A percentile compares a stretch with the other conserved stretches of the same genome.
Conservation (phyloP, 805 yeast genomes). For the Candida broadrunensis region DNA sequence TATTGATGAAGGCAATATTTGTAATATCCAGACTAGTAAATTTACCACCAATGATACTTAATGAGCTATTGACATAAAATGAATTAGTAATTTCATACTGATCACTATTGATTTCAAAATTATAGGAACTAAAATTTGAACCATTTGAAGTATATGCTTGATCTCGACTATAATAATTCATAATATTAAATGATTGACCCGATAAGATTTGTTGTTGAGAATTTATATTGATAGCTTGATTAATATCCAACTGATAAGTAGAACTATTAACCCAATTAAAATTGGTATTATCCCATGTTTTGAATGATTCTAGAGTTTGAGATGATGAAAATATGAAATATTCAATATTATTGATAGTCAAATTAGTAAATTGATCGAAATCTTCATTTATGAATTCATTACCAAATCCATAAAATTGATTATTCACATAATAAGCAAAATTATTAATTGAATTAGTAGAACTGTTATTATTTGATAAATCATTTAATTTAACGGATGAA, state of each 20-base stretch:
- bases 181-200: conserved; percentile 31
- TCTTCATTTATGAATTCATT: conserved; percentile 18
- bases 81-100: conserved; percentile 25
- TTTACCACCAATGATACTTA: conserved; percentile 59
- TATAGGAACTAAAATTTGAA: conserved; percentile 17
- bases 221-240: conserved; percentile 20
- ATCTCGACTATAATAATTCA: conserved; percentile 25
- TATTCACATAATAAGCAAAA: conserved; percentile 34
- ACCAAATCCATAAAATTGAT: conserved; percentile 44
- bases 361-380: conserved; percentile 28
- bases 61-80: conserved; percentile 45
- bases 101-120: conserved; percentile 19
- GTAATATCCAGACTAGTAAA: conserved; percentile 29
- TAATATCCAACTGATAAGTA: conserved; percentile 27
- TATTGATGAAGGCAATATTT: conserved; percentile 30
- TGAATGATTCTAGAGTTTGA: conserved; percentile 14
- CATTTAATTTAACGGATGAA: conserved; percentile 18
- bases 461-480: conserved; percentile 27
- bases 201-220: conserved; percentile 29
- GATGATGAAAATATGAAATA: conserved; percentile 39
- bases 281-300: conserved; percentile 42
- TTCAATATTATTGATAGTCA: conserved; percentile 36
- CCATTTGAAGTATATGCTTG: conserved; percentile 23
- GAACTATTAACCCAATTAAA: conserved; percentile 31
- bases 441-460: conserved; percentile 25